Conservation (phyloP, 768 basidiomycete genomes). For the Tylopilus balloui region DNA sequence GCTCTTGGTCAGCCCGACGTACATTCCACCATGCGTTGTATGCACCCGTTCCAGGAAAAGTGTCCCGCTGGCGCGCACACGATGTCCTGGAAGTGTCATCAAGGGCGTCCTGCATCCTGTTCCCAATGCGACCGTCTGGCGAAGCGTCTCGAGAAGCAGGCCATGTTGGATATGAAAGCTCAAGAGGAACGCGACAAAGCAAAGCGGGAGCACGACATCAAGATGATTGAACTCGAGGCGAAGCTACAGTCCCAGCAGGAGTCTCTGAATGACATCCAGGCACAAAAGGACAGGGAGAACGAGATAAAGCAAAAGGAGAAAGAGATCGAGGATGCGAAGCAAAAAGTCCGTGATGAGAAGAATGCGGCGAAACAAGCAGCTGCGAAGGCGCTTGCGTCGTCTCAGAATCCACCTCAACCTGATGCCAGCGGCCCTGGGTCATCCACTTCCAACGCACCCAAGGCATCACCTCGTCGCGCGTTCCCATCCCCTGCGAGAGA, state of each 20-base stretch:
- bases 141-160: slow-evolving; percentile 40
- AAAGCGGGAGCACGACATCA: slow-evolving; percentile 37
- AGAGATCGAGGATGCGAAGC: slow-evolving; percentile 39
- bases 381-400: background rate
- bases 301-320: slow-evolving; percentile 36
- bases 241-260: slow-evolving; percentile 34
- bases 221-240: slow-evolving; percentile 42
- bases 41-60: slow-evolving; percentile 29
- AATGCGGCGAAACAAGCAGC: slow-evolving; percentile 12
- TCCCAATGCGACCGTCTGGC: slow-evolving; percentile 41
- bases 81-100: slow-evolving; percentile 42
- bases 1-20: slow-evolving; percentile 38
- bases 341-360: slow-evolving; percentile 12
- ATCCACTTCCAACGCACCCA: slow-evolving; percentile 1
- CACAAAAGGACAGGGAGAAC: slow-evolving; percentile 43
- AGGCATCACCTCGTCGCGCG: slow-evolving; percentile 9
- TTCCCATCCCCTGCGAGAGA: slow-evolving; percentile 36
- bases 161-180: slow-evolving; percentile 35
- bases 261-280: slow-evolving; percentile 33
- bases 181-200: slow-evolving; percentile 45
- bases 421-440: slow-evolving; percentile 1
- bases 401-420: slow-evolving; percentile 1
- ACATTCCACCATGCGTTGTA: slow-evolving; percentile 39
- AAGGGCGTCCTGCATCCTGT: slow-evolving; percentile 39
- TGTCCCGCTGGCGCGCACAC: slow-evolving; percentile 45